Percentiles rank a stretch among this genome's conserved stretches.
These are phyloP conservation scores for Ilex asprella DNA, from an alignment of 257 asterid genomes.

Conservation along the genomic window DNA sequence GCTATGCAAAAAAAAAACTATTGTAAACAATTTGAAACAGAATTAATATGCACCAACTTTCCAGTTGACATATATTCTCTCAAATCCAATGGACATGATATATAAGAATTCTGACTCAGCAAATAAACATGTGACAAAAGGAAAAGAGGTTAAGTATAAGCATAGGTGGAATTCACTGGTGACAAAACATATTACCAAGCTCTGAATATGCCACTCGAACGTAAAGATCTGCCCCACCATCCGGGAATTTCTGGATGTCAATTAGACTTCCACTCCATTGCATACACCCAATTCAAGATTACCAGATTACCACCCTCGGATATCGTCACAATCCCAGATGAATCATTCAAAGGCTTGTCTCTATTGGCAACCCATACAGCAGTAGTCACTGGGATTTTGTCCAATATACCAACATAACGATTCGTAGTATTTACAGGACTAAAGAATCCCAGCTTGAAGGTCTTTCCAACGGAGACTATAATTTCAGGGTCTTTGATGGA, in stretches of 20 bases:
- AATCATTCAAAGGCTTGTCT: conserved; percentile 24
- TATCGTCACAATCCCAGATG: conserved; percentile 26
- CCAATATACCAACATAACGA: conserved; percentile 38
- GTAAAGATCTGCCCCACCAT: conserved; percentile 32
- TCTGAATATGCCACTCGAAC: conserved; percentile 48
- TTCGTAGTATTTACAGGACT: conserved; percentile 25
- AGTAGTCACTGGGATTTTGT: conserved; percentile 16
- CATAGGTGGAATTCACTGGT: neutral
- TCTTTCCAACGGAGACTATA: no score
- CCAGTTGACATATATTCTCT: no score
- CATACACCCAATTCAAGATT: conserved; percentile 17
- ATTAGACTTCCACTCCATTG: conserved; percentile 38
- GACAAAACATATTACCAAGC: conserved; percentile 23
- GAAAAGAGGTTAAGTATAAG: no score
- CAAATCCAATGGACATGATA: no score
- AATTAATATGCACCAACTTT: no score
- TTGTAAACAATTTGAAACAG: neutral
- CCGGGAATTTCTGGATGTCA: conserved; percentile 29
- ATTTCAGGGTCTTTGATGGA: no score
- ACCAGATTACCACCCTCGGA: conserved; percentile 39
- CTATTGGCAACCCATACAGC: conserved; percentile 48
- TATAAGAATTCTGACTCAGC: no score
- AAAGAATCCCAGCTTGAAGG: conserved; percentile 2
- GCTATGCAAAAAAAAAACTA: neutral
- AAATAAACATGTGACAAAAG: no score